Conservation (phyloP, 805 yeast genomes). For the Kregervanrija pseudodelftensis region DNA sequence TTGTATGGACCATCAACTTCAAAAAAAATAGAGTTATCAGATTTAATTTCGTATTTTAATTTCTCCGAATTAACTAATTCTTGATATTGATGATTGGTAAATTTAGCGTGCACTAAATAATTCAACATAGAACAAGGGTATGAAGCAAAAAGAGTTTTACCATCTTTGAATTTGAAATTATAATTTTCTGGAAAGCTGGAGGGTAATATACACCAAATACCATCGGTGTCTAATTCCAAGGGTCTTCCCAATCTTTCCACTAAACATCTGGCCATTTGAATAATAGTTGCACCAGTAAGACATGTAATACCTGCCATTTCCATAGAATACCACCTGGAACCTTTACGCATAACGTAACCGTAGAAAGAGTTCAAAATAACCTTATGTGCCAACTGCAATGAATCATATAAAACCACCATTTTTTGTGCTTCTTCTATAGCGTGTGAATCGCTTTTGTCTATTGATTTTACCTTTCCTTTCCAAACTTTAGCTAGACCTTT, state of each 20-base stretch:
- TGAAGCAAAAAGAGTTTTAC: constrained; percentile 69
- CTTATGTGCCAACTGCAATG: constrained; percentile 93
- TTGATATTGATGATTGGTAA: constrained; percentile 94
- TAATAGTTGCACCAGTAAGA: constrained; percentile 94
- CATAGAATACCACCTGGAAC: constrained; percentile 98
- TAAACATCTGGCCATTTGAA: constrained; percentile 90
- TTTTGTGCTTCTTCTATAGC: constrained; percentile 85
- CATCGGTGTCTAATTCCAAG: constrained; percentile 94
- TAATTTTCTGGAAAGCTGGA: constrained; percentile 88
- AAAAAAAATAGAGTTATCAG: constrained; percentile 92
- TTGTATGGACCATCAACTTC: constrained; percentile 98
- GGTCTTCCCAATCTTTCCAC: constrained; percentile 95
- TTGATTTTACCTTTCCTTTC: constrained; percentile 69
- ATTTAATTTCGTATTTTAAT: constrained; percentile 63
- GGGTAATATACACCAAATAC: constrained; percentile 98
- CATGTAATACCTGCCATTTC: constrained; percentile 99
- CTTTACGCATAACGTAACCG: constrained; percentile 98
- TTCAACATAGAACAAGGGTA: constrained; percentile 97
- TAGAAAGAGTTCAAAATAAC: constrained; percentile 94
- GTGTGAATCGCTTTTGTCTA: constrained; percentile 46
- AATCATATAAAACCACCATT: constrained; percentile 89
- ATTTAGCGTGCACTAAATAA: constrained; percentile 81
- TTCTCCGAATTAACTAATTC: constrained; percentile 64
- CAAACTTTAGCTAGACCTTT: constrained; percentile 90
- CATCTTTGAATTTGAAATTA: constrained; percentile 62